Percentiles rank a stretch among this genome's conserved stretches.
phyloP scores from a whole-genome alignment of 2,329 filamentous ascomycete species.

The Rutstroemia sp. region DNA sequence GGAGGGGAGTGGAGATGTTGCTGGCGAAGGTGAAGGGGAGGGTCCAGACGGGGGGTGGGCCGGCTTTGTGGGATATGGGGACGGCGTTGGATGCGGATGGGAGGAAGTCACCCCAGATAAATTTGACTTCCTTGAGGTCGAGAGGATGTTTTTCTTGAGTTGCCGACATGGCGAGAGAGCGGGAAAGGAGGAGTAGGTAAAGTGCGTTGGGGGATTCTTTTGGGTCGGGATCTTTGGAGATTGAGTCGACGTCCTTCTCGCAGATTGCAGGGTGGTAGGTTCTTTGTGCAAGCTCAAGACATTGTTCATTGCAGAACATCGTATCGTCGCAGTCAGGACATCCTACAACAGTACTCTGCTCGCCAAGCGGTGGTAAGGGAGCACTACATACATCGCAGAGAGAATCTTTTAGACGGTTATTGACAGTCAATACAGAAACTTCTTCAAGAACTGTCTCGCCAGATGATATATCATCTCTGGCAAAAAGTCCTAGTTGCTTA shows the following conservation, averaged over 20 bases:
- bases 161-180: constrained; percentile 54
- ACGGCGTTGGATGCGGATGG: constrained; percentile 45
- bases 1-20: constrained; percentile 67
- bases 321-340: constrained; percentile 58
- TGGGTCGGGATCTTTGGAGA: constrained; percentile 56
- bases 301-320: constrained; percentile 57
- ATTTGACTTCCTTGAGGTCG: constrained; percentile 57
- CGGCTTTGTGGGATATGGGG: constrained; percentile 44
- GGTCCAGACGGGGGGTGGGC: constrained; percentile 55
- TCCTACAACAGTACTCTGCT: constrained; percentile 40
- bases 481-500: constrained; percentile 84
- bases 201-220: constrained; percentile 53
- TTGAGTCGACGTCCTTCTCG: constrained; percentile 57
- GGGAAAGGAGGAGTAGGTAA: constrained; percentile 55
- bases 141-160: constrained; percentile 56
- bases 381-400: constrained; percentile 86
- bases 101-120: constrained; percentile 64
- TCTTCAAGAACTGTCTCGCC: constrained; percentile 75
- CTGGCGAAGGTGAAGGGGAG: constrained; percentile 72
- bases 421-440: constrained; percentile 79
- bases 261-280: constrained; percentile 59
- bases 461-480: constrained; percentile 68
- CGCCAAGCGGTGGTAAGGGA: constrained; percentile 54
- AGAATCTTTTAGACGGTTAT: constrained; percentile 78
- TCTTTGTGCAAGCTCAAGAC: constrained; percentile 48